A percentile compares a stretch with the other conserved stretches of the same genome.
Evolutionary conservation across 2,329 filamentous ascomycete species (phyloP).

Genomic region (Cryphonectria radicalis): DNA sequence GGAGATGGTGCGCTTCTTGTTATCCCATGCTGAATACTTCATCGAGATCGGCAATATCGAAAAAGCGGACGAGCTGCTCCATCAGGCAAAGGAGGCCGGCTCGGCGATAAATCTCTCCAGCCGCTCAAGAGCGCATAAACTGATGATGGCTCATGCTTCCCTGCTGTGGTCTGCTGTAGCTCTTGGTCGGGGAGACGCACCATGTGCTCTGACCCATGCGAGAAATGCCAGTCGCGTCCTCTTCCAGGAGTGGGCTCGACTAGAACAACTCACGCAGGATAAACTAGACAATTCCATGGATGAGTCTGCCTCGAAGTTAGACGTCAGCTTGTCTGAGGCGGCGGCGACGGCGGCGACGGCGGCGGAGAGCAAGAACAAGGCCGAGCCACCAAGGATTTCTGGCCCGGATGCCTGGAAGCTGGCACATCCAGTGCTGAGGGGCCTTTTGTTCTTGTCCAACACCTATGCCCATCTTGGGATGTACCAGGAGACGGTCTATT

Average conservation of each 20-base stretch:
- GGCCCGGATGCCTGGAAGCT: constrained; percentile 80
- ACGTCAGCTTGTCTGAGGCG: constrained; percentile 29
- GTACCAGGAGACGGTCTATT: constrained; percentile 86
- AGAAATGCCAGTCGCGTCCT: constrained; percentile 61
- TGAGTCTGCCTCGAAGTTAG: constrained; percentile 14
- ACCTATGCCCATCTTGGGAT: constrained; percentile 85
- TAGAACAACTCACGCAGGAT: constrained; percentile 47
- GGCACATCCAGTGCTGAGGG: constrained; percentile 72
- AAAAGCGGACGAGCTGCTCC: constrained; percentile 55
- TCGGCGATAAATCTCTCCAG: constrained; percentile 33
- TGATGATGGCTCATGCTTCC: constrained; percentile 61
- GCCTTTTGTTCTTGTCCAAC: constrained; percentile 73
- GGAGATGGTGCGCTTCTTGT: constrained; percentile 59
- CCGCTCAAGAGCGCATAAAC: constrained; percentile 46
- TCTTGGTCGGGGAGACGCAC: constrained; percentile 63
- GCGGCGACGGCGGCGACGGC: constrained; percentile 29
- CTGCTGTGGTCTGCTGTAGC: constrained; percentile 69
- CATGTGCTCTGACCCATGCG: constrained; percentile 61
- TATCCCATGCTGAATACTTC: constrained; percentile 76
- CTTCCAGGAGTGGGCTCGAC: constrained; percentile 58
- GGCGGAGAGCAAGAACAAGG: constrained; percentile 34
- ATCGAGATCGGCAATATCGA: constrained; percentile 68
- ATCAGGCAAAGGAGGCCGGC: constrained; percentile 45
- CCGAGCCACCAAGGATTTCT: constrained; percentile 40
- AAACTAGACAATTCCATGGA: constrained; percentile 34